A percentile compares a stretch with the other conserved stretches of the same genome.
These are phyloP conservation scores for Stygiomarasmius scandens DNA, from an alignment of 1,284 basidiomycete genomes.

Conservation along the genomic window DNA sequence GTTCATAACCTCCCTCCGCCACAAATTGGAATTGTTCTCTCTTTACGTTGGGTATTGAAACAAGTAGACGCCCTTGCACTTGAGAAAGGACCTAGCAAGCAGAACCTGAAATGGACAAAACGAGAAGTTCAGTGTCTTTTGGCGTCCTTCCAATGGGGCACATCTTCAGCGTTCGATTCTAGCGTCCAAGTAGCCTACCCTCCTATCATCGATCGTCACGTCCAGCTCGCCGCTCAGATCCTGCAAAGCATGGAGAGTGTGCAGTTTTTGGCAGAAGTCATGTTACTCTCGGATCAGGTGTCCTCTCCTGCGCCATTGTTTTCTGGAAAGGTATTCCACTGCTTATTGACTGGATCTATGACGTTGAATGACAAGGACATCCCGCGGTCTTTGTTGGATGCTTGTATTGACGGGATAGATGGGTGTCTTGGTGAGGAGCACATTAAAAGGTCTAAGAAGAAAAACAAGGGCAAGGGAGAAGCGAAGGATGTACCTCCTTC, in stretches of 20 bases:
- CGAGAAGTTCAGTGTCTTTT: conserved; percentile 70
- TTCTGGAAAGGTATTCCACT: conserved; percentile 63
- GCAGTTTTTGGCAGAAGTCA: conserved; percentile 58
- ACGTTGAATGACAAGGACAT: conserved; percentile 27
- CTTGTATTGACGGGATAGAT: conserved; percentile 51
- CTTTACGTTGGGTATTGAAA: conserved; percentile 62
- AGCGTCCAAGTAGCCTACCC: conserved; percentile 25
- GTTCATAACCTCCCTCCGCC: conserved; percentile 50
- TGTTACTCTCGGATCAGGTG: conserved; percentile 54
- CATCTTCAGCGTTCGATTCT: conserved; percentile 21
- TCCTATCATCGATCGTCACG: conserved; percentile 56
- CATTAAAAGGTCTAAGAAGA: conserved; percentile 45
- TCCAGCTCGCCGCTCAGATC: conserved; percentile 74
- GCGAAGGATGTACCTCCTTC: conserved; percentile 13
- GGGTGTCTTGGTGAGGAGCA: conserved; percentile 49
- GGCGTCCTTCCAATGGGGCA: conserved; percentile 43
- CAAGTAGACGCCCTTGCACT: not conserved
- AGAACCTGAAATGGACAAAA: conserved; percentile 67
- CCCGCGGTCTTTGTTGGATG: conserved; percentile 45
- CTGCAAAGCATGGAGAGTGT: conserved; percentile 61
- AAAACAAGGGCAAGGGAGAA: conserved; percentile 25
- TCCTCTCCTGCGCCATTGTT: conserved; percentile 50
- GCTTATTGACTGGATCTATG: conserved; percentile 38
- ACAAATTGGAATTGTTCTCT: conserved; percentile 51
- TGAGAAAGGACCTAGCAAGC: conserved; percentile 43